Evolutionary conservation across 192 early-diverging fungal genomes (phyloP).

Genomic region (Kappamyces sp.): DNA sequence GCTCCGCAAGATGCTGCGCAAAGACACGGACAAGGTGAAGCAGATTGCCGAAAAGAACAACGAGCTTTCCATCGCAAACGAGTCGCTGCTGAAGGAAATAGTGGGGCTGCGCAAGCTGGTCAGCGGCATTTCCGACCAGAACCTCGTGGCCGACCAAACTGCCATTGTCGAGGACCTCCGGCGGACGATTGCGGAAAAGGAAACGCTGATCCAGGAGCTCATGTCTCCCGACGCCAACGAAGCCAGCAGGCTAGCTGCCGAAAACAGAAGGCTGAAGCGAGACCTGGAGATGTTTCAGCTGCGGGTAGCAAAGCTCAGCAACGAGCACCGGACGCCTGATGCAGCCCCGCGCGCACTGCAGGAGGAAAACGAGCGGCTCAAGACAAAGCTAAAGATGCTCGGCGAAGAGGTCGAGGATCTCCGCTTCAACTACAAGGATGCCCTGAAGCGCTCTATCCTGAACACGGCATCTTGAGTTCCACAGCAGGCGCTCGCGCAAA

Average conservation of each 20-base stretch:
- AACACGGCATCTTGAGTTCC: no score
- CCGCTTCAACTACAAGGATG: conserved; percentile 15
- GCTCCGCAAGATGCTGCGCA: conserved; percentile 22
- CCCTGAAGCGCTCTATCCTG: background rate
- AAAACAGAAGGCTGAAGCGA: conserved; percentile 16
- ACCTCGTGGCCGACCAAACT: conserved; percentile 2
- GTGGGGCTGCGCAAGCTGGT: conserved; percentile 11
- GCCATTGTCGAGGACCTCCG: conserved; percentile 2
- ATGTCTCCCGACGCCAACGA: conserved; percentile 30
- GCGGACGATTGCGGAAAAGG: conserved; percentile 11
- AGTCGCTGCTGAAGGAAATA: conserved; percentile 20
- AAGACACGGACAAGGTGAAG: conserved; percentile 24
- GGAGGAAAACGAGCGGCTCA: conserved; percentile 26
- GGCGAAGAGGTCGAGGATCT: conserved; percentile 20
- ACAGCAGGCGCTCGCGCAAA: no score
- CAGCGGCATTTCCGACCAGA: background rate
- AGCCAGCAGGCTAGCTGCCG: conserved; percentile 18
- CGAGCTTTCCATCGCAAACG: conserved; percentile 24
- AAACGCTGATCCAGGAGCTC: conserved; percentile 14
- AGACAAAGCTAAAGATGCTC: background rate
- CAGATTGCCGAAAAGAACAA: conserved; percentile 1
- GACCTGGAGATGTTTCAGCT: conserved; percentile 4
- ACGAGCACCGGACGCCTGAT: conserved; percentile 8
- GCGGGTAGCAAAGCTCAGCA: conserved; percentile 21
- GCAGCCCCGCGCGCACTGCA: conserved; percentile 22